phyloP scores from a whole-genome alignment of 2,329 filamentous ascomycete species.

The Microsporum canis region DNA sequence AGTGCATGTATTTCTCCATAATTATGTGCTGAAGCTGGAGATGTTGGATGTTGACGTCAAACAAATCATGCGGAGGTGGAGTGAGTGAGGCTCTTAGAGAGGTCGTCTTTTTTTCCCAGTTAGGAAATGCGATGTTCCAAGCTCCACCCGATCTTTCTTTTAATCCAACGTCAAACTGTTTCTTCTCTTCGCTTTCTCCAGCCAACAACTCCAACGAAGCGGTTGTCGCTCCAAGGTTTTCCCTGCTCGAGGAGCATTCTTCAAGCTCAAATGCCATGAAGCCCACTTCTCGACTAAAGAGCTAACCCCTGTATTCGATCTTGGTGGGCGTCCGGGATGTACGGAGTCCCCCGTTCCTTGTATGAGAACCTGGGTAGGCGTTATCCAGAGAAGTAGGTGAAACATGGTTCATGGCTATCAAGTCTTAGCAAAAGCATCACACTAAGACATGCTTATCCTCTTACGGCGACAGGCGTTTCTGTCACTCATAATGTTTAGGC shows the following conservation, averaged over 20 bases:
- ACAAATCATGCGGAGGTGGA: not conserved
- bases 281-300: not conserved
- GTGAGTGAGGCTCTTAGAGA: not conserved
- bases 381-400: not conserved
- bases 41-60: not conserved
- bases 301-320: not conserved
- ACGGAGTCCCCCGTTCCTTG: not conserved
- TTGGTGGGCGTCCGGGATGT: not conserved
- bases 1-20: not conserved
- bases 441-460: not conserved
- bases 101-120: not conserved
- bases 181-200: not conserved
- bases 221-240: not conserved
- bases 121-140: not conserved
- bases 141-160: not conserved
- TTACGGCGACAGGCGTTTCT: not conserved
- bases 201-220: not conserved
- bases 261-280: not conserved
- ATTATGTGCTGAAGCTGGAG: not conserved
- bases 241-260: not conserved
- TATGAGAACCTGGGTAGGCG: not conserved
- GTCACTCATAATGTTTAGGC: not conserved
- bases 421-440: not conserved
- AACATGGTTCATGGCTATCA: slow-evolving; percentile 4
- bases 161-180: slow-evolving; percentile 1